Evolutionary conservation across 192 early-diverging fungal genomes (phyloP).

Genomic region (Umbelopsis isabellina): DNA sequence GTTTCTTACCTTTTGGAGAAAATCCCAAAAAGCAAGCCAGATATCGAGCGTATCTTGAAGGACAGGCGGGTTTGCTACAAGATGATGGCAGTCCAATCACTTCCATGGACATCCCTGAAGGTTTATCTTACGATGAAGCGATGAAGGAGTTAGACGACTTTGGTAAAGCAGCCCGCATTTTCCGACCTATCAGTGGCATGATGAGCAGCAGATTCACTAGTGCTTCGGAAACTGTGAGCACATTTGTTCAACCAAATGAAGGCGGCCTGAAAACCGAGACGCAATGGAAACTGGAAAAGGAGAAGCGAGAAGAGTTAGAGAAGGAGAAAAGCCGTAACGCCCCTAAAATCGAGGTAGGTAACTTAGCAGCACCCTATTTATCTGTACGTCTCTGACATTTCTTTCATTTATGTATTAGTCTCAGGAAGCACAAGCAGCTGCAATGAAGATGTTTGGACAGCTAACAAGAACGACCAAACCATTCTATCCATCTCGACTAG

Average conservation of each 20-base stretch:
- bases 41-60: conserved; percentile 72
- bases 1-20: conserved; percentile 80
- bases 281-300: conserved; percentile 33
- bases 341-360: conserved; percentile 24
- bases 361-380: background rate
- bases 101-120: conserved; percentile 36
- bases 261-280: conserved; percentile 48
- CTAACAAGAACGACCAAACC: conserved; percentile 57
- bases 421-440: conserved; percentile 51
- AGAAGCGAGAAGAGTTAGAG: conserved; percentile 5
- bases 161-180: conserved; percentile 75
- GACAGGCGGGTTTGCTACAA: conserved; percentile 54
- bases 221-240: conserved; percentile 30
- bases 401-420: conserved; percentile 21
- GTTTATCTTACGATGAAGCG: conserved; percentile 45
- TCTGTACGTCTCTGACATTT: background rate
- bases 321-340: background rate
- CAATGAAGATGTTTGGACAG: conserved; percentile 71
- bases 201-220: conserved; percentile 77
- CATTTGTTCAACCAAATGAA: conserved; percentile 35
- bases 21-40: conserved; percentile 71
- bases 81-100: conserved; percentile 25
- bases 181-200: conserved; percentile 66
- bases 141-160: conserved; percentile 74
- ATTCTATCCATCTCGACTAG: conserved; percentile 68